phyloP scores from a whole-genome alignment of 2,329 filamentous ascomycete genomes.

The Stemphylium vesicarium region DNA sequence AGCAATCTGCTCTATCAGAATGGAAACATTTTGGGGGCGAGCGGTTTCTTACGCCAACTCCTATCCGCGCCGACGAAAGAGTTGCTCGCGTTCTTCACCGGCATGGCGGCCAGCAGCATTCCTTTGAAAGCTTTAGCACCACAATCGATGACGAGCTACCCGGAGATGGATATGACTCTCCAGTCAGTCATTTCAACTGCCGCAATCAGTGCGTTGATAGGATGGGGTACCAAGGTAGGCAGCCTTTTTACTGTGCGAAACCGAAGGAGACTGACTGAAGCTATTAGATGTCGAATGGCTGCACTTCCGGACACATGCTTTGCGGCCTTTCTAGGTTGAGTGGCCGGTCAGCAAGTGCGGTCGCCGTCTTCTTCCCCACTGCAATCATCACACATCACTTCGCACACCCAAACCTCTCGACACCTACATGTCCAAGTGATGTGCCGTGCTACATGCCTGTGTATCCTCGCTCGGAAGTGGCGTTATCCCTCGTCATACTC shows the following conservation, averaged over 20 bases:
- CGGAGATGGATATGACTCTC: constrained; percentile 44
- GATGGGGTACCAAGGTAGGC: constrained; percentile 61
- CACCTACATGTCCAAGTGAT: constrained; percentile 44
- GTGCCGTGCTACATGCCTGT: constrained; percentile 55
- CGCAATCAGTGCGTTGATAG: constrained; percentile 54
- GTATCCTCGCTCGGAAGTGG: constrained; percentile 47
- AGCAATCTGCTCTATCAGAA: constrained; percentile 59
- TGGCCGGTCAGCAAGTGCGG: constrained; percentile 56
- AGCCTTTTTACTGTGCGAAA: not conserved
- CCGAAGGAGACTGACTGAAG: constrained; percentile 13
- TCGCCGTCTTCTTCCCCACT: constrained; percentile 44
- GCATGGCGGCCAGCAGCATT: constrained; percentile 54
- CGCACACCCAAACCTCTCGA: constrained; percentile 51
- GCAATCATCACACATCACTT: constrained; percentile 48
- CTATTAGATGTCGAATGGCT: constrained; percentile 50
- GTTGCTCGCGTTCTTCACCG: constrained; percentile 54
- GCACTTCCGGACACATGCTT: constrained; percentile 63
- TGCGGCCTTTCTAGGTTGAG: constrained; percentile 59
- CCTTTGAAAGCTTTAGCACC: constrained; percentile 53
- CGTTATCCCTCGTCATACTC: constrained; percentile 47
- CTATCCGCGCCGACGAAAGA: constrained; percentile 51
- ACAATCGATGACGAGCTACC: constrained; percentile 54
- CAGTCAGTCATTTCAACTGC: constrained; percentile 48
- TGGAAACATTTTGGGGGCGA: constrained; percentile 59
- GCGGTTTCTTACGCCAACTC: constrained; percentile 54